These are phyloP conservation scores for Podochytrium sp. DNA, from an alignment of 192 early-diverging fungal genomes.

Conservation along the genomic window DNA sequence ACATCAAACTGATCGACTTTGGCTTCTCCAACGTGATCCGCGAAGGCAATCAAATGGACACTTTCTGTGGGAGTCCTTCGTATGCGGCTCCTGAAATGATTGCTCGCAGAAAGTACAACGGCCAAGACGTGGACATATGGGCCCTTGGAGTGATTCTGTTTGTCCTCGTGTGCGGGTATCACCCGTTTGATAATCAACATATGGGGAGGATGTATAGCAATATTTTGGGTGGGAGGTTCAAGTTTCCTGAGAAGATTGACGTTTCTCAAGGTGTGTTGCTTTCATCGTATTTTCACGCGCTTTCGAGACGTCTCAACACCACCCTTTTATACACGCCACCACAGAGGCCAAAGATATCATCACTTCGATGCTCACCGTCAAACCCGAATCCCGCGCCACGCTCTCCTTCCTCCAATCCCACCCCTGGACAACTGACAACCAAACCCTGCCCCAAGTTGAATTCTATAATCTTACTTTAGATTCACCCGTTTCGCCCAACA, in stretches of 20 bases:
- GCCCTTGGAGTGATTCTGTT: slow-evolving; percentile 89
- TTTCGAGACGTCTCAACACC: too few relatives aligned
- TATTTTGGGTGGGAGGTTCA: slow-evolving; percentile 45
- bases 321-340: too few relatives aligned
- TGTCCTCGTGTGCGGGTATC: slow-evolving; percentile 84
- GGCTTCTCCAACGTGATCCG: slow-evolving; percentile 49
- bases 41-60: slow-evolving; percentile 38
- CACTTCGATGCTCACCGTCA: slow-evolving; percentile 35
- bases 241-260: slow-evolving; percentile 27
- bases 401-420: slow-evolving; percentile 34
- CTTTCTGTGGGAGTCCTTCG: slow-evolving; percentile 51
- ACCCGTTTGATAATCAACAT: slow-evolving; percentile 92
- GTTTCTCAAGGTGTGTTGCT: slow-evolving; percentile 42
- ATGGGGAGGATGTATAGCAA: slow-evolving; percentile 55
- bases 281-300: too few relatives aligned
- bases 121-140: slow-evolving; percentile 94
- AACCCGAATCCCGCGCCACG: slow-evolving; percentile 32
- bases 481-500: background rate
- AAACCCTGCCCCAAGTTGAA: slow-evolving; percentile 28
- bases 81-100: slow-evolving; percentile 75
- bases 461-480: slow-evolving; percentile 15
- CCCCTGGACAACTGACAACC: slow-evolving; percentile 39
- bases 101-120: slow-evolving; percentile 67
- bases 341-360: slow-evolving; percentile 40
- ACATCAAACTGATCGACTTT: slow-evolving; percentile 57